Conservation (phyloP, 371 early-diverging fungal genomes). For the Circinella minor region DNA sequence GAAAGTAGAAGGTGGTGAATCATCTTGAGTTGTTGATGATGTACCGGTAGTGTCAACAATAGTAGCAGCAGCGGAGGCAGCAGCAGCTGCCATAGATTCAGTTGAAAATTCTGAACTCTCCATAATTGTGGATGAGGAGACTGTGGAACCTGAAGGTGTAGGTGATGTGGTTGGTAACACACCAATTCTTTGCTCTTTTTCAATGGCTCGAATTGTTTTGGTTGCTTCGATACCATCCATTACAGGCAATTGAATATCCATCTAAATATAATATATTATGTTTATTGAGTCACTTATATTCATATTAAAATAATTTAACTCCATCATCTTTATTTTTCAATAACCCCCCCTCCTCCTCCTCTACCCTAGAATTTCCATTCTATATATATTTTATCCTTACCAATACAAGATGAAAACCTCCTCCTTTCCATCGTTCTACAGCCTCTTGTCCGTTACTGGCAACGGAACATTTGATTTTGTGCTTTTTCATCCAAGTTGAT, state of each 20-base stretch:
- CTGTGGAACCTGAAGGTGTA: constrained; percentile 9
- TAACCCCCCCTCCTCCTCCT: neutral
- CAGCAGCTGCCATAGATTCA: too few relatives aligned
- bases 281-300: neutral
- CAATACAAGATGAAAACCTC: constrained; percentile 77
- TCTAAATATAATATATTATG: constrained; percentile 36
- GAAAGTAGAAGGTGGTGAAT: constrained; percentile 46
- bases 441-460: constrained; percentile 81
- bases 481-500: constrained; percentile 75
- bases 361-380: neutral
- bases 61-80: neutral
- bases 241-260: constrained; percentile 86
- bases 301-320: neutral
- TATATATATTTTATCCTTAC: constrained; percentile 41
- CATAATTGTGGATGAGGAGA: neutral
- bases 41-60: neutral
- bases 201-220: constrained; percentile 70
- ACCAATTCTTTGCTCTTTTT: constrained; percentile 67
- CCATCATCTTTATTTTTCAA: neutral
- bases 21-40: neutral
- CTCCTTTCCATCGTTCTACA: constrained; percentile 72
- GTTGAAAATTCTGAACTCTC: too few relatives aligned
- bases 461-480: constrained; percentile 71
- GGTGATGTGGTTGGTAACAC: constrained; percentile 42
- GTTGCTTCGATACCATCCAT: constrained; percentile 87